A percentile compares a stretch with the other conserved stretches of the same genome.
phyloP scores from a whole-genome alignment of 495 filamentous ascomycete species.

The Hypoxylon subgilvum region DNA sequence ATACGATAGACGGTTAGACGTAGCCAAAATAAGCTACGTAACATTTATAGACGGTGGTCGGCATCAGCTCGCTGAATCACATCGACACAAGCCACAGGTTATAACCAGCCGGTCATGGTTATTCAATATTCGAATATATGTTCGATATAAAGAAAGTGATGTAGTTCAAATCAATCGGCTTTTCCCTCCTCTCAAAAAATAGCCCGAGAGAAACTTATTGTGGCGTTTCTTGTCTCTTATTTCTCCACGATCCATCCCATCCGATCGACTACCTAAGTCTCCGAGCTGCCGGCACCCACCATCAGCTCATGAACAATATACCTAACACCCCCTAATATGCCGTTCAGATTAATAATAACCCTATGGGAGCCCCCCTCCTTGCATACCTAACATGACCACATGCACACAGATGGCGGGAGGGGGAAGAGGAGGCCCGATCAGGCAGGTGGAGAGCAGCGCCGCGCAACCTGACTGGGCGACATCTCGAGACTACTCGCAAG shows the following conservation, averaged over 20 bases:
- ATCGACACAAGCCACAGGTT: no score
- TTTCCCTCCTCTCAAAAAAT: no score
- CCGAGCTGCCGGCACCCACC: conserved; percentile 17
- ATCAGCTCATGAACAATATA: neutral
- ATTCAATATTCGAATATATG: no score
- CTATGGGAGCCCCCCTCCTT: neutral
- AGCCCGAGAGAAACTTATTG: neutral
- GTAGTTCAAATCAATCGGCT: neutral
- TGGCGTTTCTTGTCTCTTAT: conserved; percentile 22
- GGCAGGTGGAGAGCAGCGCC: conserved; percentile 31
- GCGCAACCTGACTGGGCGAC: conserved; percentile 22
- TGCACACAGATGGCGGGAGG: conserved; percentile 4
- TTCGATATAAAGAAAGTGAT: neutral
- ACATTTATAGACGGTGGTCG: no score
- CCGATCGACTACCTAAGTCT: conserved; percentile 10
- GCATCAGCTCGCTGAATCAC: no score
- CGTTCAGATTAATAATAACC: no score
- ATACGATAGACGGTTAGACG: no score
- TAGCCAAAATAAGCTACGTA: no score
- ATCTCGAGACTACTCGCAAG: neutral
- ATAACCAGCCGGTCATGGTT: no score
- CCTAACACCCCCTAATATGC: conserved; percentile 5
- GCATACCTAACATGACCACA: conserved; percentile 10
- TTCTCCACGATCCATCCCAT: conserved; percentile 25
- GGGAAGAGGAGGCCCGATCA: conserved; percentile 14